Percentiles rank a stretch among this genome's conserved stretches.
These are phyloP conservation scores for Fraxinus greggii DNA, from an alignment of 305 asterid species.

Conservation along the genomic window DNA sequence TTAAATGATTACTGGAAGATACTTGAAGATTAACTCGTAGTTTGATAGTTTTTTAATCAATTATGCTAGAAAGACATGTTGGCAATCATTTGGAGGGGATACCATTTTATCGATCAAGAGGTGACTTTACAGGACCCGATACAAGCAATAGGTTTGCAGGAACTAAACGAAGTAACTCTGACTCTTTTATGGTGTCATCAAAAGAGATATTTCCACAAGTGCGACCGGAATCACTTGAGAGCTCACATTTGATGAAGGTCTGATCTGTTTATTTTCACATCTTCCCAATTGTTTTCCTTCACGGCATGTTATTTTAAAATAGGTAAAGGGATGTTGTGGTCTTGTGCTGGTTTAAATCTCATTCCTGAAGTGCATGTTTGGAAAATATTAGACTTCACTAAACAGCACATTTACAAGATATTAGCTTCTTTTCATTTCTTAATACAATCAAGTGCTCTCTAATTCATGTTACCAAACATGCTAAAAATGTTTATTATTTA, in stretches of 20 bases:
- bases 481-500: constrained; percentile 21
- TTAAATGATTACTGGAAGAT: neutral
- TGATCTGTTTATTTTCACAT: constrained; percentile 18
- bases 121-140: constrained; percentile 60
- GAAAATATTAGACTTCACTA: neutral
- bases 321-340: neutral
- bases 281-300: neutral
- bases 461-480: neutral
- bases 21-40: constrained; percentile 20
- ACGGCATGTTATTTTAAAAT: neutral
- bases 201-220: constrained; percentile 59
- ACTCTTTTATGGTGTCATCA: constrained; percentile 59
- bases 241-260: constrained; percentile 74
- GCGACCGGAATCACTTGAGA: constrained; percentile 58
- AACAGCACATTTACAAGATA: neutral
- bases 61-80: constrained; percentile 59
- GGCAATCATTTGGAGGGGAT: constrained; percentile 75
- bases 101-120: constrained; percentile 71
- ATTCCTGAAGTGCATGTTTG: neutral
- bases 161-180: constrained; percentile 73
- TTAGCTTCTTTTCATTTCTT: neutral
- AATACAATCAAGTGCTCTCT: neutral
- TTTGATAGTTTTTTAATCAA: constrained; percentile 35
- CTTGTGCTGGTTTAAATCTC: constrained; percentile 10
- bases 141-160: constrained; percentile 53